A percentile compares a stretch with the other conserved stretches of the same genome.
Evolutionary conservation across 495 filamentous ascomycete species (phyloP).

Genomic region (Penicillium maclennaniae): DNA sequence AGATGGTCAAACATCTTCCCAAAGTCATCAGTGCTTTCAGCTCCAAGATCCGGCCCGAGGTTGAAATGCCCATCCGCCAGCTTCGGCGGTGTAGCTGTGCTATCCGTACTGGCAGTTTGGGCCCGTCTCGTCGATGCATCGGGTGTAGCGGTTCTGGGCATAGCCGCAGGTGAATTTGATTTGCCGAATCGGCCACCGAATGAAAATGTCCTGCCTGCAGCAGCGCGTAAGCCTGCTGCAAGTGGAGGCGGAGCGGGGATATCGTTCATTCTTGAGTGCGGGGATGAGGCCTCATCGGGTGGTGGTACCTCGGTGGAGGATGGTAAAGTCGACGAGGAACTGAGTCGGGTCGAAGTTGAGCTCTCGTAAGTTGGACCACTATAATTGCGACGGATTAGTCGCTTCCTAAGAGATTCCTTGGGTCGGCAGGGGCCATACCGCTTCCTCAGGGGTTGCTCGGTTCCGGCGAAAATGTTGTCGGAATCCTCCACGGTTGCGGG

Average conservation of each 20-base stretch:
- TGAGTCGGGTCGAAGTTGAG: constrained; percentile 59
- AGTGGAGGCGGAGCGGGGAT: constrained; percentile 54
- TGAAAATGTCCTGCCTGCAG: constrained; percentile 71
- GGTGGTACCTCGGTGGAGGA: constrained; percentile 62
- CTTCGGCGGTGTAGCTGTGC: constrained; percentile 68
- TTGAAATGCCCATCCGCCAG: constrained; percentile 55
- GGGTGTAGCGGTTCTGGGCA: constrained; percentile 43
- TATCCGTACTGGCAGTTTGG: constrained; percentile 55
- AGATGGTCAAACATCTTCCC: constrained; percentile 63
- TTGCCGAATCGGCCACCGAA: constrained; percentile 52
- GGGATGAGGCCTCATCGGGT: constrained; percentile 52
- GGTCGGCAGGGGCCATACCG: constrained; percentile 35
- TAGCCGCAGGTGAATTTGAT: constrained; percentile 33
- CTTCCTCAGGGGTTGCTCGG: constrained; percentile 31
- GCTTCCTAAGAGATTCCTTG: constrained; percentile 21
- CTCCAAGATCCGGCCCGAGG: constrained; percentile 28
- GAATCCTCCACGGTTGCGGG: constrained; percentile 52
- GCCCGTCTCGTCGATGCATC: constrained; percentile 39
- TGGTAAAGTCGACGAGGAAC: constrained; percentile 68
- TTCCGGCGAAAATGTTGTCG: constrained; percentile 41
- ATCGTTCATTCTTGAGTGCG: constrained; percentile 50
- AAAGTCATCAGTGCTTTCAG: constrained; percentile 59
- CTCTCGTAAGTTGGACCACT: constrained; percentile 65
- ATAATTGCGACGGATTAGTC: constrained; percentile 44
- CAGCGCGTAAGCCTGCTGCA: constrained; percentile 54